Evolutionary conservation across 306 rosid species (phyloP).

Genomic region (Pterocarpus macrocarpus): DNA sequence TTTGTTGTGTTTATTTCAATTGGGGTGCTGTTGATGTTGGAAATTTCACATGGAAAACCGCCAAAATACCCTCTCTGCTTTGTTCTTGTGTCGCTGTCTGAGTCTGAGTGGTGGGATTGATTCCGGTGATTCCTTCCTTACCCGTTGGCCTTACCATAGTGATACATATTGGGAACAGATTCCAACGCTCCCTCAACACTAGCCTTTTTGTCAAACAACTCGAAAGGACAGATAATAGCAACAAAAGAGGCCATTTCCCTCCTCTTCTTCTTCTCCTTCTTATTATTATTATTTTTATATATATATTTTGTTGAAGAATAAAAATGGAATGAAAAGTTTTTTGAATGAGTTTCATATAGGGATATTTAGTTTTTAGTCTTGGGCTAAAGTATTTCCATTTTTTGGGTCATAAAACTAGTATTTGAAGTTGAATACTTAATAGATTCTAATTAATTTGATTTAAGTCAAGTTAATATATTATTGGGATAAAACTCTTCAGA

Average conservation of each 20-base stretch:
- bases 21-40: background rate
- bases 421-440: too few relatives aligned
- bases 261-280: too few relatives aligned
- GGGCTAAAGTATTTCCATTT: too few relatives aligned
- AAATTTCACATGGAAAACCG: constrained; percentile 32
- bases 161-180: background rate
- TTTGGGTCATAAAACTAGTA: too few relatives aligned
- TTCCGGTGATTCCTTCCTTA: background rate
- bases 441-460: too few relatives aligned
- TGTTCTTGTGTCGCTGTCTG: background rate
- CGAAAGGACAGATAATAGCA: background rate
- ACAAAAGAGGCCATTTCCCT: background rate
- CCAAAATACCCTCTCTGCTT: constrained; percentile 35
- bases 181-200: background rate
- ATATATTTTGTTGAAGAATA: too few relatives aligned
- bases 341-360: too few relatives aligned
- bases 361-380: too few relatives aligned
- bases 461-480: too few relatives aligned
- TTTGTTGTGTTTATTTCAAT: background rate
- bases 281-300: too few relatives aligned
- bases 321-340: too few relatives aligned
- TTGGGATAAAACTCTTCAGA: too few relatives aligned
- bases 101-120: constrained; percentile 16
- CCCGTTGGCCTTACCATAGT: background rate
- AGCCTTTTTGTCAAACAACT: background rate